phyloP scores from a whole-genome alignment of 192 early-diverging fungal species.

The Linnemannia hyalina region DNA sequence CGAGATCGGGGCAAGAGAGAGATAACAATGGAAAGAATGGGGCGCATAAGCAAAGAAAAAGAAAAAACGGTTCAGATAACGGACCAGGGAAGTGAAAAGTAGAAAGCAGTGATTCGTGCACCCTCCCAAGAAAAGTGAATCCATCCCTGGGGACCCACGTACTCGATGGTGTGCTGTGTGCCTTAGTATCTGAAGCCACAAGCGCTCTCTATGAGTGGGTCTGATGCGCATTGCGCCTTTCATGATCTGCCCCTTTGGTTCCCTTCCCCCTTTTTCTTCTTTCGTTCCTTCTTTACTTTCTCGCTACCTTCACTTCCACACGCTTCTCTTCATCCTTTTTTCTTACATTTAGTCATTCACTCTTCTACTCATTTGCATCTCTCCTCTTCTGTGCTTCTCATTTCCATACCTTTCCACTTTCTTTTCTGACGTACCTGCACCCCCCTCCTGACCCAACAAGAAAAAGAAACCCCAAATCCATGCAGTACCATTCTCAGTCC shows the following conservation, averaged over 20 bases:
- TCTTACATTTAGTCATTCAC: neutral
- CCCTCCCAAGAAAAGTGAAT: too few species aligned
- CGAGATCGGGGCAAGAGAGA: neutral
- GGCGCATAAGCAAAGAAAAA: too few species aligned
- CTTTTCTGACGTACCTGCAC: neutral
- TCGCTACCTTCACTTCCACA: neutral
- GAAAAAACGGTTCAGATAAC: too few species aligned
- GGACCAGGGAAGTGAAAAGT: too few species aligned
- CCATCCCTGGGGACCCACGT: too few species aligned
- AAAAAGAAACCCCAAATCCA: neutral
- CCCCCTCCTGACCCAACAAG: neutral
- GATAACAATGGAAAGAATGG: neutral
- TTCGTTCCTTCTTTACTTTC: neutral
- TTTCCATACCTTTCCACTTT: neutral
- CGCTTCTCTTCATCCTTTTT: neutral
- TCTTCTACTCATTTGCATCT: neutral
- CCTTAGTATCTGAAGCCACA: neutral
- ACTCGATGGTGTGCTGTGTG: neutral
- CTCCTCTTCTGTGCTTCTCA: neutral
- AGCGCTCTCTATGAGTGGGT: neutral
- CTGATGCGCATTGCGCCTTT: neutral
- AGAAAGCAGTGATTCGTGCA: too few species aligned
- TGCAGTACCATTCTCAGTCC: slow-evolving; percentile 39
- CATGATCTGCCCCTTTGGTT: neutral
- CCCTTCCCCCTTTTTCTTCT: neutral